Conservation (phyloP, 2,329 filamentous ascomycete genomes). For the Cercospora zeae-maydis region DNA sequence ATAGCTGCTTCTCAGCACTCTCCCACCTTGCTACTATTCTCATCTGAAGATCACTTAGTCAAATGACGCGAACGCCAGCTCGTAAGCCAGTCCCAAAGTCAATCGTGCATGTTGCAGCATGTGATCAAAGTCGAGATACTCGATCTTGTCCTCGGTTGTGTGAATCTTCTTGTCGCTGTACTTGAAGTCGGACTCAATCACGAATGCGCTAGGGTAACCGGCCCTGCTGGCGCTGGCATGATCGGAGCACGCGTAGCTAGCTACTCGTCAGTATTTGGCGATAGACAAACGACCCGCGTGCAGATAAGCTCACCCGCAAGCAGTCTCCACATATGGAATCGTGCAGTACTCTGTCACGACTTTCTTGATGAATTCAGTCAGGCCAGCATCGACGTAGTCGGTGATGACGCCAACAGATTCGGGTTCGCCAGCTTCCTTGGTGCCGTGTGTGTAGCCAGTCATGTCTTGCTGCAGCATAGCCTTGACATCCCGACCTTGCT, state of each 20-base stretch:
- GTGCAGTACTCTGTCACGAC: constrained; percentile 83
- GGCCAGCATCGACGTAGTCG: constrained; percentile 76
- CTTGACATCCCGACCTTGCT: constrained; percentile 70
- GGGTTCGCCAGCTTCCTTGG: constrained; percentile 72
- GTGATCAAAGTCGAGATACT: constrained; percentile 76
- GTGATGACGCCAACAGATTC: constrained; percentile 91
- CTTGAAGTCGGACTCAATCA: constrained; percentile 70
- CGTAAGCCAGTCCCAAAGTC: constrained; percentile 78
- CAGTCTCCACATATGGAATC: constrained; percentile 81
- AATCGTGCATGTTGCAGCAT: constrained; percentile 88
- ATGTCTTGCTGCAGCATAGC: constrained; percentile 99
- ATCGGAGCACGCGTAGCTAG: constrained; percentile 59
- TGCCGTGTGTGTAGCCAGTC: constrained; percentile 84
- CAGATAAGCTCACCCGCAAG: constrained; percentile 75
- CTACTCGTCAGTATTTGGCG: not conserved
- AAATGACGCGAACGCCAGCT: constrained; percentile 75
- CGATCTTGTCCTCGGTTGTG: constrained; percentile 65
- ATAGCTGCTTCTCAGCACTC: not conserved
- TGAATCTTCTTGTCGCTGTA: constrained; percentile 61
- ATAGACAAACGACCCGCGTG: constrained; percentile 55
- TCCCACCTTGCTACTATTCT: not conserved
- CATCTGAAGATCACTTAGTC: constrained; percentile 32
- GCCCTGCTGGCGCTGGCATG: constrained; percentile 71
- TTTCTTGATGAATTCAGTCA: constrained; percentile 88
- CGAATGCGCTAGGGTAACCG: constrained; percentile 71